Evolutionary conservation across 2,329 filamentous ascomycete genomes (phyloP).

Genomic region (Microcyclospora pomicola): DNA sequence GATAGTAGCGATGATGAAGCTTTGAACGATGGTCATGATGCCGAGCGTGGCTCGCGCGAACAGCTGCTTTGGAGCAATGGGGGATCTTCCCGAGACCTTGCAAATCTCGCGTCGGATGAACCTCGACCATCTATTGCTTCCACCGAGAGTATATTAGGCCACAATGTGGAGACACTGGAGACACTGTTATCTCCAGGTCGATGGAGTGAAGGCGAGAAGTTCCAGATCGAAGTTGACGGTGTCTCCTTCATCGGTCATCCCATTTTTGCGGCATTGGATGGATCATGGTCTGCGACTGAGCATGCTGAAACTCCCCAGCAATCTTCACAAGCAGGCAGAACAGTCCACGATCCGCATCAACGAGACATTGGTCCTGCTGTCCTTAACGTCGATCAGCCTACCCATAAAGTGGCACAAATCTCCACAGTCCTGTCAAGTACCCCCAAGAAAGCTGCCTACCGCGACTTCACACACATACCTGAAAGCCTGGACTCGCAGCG

Average conservation of each 20-base stretch:
- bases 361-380: slow-evolving; percentile 6
- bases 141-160: slow-evolving; percentile 10
- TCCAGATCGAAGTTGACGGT: slow-evolving; percentile 70
- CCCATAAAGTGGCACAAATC: not conserved
- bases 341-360: not conserved
- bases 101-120: not conserved
- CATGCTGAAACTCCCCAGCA: no score
- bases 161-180: slow-evolving; percentile 52
- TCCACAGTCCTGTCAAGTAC: not conserved
- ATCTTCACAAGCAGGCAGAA: not conserved
- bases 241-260: slow-evolving; percentile 71
- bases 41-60: slow-evolving; percentile 9
- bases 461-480: slow-evolving; percentile 16
- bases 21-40: slow-evolving; percentile 4
- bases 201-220: slow-evolving; percentile 61
- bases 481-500: slow-evolving; percentile 17
- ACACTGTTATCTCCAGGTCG: slow-evolving; percentile 60
- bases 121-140: not conserved
- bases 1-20: not conserved
- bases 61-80: not conserved
- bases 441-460: slow-evolving; percentile 3
- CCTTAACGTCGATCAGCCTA: not conserved
- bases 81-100: not conserved
- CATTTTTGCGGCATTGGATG: slow-evolving; percentile 65
- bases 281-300: slow-evolving; percentile 11